Evolutionary conservation across 139 green algal genomes (phyloP), one percentile per base, ranked within the genome.

Genomic region (Microglena sp.): DNA sequence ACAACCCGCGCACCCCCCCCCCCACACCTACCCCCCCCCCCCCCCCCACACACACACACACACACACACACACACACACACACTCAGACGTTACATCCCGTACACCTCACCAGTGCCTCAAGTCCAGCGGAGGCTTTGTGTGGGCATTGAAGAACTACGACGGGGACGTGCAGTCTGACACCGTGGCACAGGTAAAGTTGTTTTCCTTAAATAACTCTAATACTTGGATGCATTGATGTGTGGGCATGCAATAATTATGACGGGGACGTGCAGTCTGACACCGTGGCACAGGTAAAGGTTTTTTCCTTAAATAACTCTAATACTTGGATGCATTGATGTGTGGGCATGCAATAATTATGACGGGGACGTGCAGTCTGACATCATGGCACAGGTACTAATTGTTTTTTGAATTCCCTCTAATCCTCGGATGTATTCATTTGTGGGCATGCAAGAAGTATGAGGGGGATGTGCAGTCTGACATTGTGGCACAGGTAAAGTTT

Each of bases 181-280:
- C 94, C 29, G 85, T 96, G 33, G 89, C 89, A 18, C 89, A 96
- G 72, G 79, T 75, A 55, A 55, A 1, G 60, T 27, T 5, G 24
- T 33, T 26, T 40, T 11, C n/a, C 29, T 58, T 54, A 33, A 45
- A 53, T 29, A 8, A 33, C 22, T 4, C 1, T 24, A 26, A 30
- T 31, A 4, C 8, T 1, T 21, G 28, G 11, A 18, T 50, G 40
- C 40, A 50, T 50, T 11, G 11, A 29, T 82, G 88, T 98, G 61
- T 97, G 91, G 92, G 92, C 92, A 0, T 96, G 88, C 82, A 98
- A 98, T 79, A 97, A 97, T 81, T 97, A 97, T 69, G 91, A 97
- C 60, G 91, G 90, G 24, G 91, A 97, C 68, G 87, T 95, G 64
- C 84, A 92, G 80, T 77, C 31, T 18, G 79, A 96, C 78, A 96